phyloP scores from a whole-genome alignment of 306 rosid genomes.

The Castanea crenata region DNA sequence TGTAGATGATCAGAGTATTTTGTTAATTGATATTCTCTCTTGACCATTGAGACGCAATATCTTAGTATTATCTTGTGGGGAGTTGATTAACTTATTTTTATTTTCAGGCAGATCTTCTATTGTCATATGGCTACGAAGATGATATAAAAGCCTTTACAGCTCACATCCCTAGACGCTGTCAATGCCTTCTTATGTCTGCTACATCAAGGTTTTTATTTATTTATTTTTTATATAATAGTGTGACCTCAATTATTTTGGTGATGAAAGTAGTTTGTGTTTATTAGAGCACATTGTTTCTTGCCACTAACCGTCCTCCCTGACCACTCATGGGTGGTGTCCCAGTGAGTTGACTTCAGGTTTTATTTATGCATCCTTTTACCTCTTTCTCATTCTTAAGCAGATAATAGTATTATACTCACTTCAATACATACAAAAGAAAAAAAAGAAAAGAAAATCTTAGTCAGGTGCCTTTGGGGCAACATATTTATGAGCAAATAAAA shows the following conservation, averaged over 20 bases:
- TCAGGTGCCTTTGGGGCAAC: background rate
- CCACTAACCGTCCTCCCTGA: background rate
- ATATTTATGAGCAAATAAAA: background rate
- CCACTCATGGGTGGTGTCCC: slow-evolving; percentile 3
- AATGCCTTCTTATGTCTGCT: slow-evolving; percentile 97
- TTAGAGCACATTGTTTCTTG: slow-evolving; percentile 7
- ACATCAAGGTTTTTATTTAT: slow-evolving; percentile 60
- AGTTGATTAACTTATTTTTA: slow-evolving; percentile 21
- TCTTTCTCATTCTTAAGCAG: background rate
- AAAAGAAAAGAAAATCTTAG: too few species aligned
- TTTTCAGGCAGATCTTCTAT: slow-evolving; percentile 92
- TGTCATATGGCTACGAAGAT: slow-evolving; percentile 87
- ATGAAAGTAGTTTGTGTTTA: slow-evolving; percentile 18
- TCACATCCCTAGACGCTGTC: slow-evolving; percentile 83
- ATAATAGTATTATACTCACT: background rate
- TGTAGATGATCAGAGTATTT: background rate
- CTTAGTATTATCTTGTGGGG: background rate
- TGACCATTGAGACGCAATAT: background rate
- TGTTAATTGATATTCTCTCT: background rate
- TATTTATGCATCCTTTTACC: background rate
- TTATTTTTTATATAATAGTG: slow-evolving; percentile 24
- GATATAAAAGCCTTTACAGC: slow-evolving; percentile 81
- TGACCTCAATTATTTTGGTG: slow-evolving; percentile 1
- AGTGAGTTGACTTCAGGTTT: background rate
- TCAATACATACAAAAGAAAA: too few species aligned